phyloP scores from a whole-genome alignment of 1,284 basidiomycete genomes.

The Ganoderma resinaceum region DNA sequence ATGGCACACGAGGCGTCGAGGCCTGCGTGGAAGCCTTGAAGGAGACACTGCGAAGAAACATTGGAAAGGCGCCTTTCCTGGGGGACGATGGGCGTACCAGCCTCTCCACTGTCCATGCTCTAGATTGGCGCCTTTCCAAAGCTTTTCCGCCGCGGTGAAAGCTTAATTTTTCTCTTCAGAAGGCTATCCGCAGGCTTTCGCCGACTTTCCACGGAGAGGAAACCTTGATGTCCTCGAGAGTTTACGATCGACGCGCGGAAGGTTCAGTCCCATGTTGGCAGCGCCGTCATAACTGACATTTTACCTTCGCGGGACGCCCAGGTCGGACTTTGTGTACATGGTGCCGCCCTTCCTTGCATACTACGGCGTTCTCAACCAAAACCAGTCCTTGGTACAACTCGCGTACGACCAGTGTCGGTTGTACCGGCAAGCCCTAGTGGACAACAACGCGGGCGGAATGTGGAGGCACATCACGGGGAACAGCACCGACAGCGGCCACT shows the following conservation, averaged over 20 bases:
- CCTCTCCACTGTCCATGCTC: too few species aligned
- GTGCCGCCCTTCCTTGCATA: slow-evolving; percentile 93
- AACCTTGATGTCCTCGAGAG: background rate
- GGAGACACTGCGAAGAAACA: background rate
- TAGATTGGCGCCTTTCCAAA: too few species aligned
- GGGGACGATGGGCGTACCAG: too few species aligned
- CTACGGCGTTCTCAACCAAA: slow-evolving; percentile 78
- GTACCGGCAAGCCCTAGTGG: slow-evolving; percentile 73
- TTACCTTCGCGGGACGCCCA: slow-evolving; percentile 35
- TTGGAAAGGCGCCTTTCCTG: too few species aligned
- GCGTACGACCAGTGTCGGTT: slow-evolving; percentile 84
- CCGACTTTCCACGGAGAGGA: too few species aligned
- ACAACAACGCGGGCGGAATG: slow-evolving; percentile 53
- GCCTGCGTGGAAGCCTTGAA: background rate
- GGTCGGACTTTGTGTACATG: slow-evolving; percentile 88
- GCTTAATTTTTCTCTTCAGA: too few species aligned
- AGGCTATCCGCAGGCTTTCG: too few species aligned
- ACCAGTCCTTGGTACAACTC: slow-evolving; percentile 70
- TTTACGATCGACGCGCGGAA: background rate
- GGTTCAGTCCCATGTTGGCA: background rate
- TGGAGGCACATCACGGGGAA: slow-evolving; percentile 76
- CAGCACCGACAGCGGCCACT: slow-evolving; percentile 64
- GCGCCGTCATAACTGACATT: background rate
- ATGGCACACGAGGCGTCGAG: background rate
- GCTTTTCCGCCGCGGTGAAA: too few species aligned